These are phyloP conservation scores for Penicillium cosmopolitanum DNA, from an alignment of 495 filamentous ascomycete genomes.

Conservation along the genomic window DNA sequence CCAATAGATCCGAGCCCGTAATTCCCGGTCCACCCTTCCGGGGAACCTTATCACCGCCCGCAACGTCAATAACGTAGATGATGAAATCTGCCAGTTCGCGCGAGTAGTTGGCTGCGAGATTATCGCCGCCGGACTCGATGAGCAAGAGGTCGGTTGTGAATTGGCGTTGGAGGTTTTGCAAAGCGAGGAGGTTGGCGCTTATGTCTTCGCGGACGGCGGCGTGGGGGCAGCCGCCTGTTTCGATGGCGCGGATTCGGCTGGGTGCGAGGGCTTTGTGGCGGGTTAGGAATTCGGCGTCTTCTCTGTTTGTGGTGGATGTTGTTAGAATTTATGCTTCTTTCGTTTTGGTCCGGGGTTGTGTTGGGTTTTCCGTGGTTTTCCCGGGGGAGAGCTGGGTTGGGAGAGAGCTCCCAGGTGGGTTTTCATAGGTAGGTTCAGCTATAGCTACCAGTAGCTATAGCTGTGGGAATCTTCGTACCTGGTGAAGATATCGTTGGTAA, in stretches of 20 bases:
- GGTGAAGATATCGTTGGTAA: constrained; percentile 99
- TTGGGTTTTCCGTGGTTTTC: not conserved
- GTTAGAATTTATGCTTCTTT: not conserved
- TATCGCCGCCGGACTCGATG: constrained; percentile 95
- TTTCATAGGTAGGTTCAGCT: too few species aligned
- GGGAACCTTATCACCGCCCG: constrained; percentile 95
- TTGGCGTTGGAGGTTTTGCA: constrained; percentile 79
- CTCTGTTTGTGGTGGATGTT: constrained; percentile 49
- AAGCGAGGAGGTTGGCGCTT: constrained; percentile 84
- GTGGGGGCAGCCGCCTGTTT: constrained; percentile 97
- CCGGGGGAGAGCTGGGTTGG: too few species aligned
- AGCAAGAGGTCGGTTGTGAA: constrained; percentile 78
- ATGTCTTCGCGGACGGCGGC: constrained; percentile 98
- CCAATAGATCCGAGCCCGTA: constrained; percentile 87
- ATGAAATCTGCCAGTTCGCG: constrained; percentile 96
- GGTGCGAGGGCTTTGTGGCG: constrained; percentile 81
- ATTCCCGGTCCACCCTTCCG: constrained; percentile 96
- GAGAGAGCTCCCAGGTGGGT: too few species aligned
- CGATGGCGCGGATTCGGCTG: constrained; percentile 86
- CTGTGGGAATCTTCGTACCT: constrained; percentile 36
- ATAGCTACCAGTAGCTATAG: too few species aligned
- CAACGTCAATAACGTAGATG: constrained; percentile 97
- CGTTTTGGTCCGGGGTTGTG: too few species aligned
- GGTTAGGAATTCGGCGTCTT: constrained; percentile 97
- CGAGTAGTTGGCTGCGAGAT: constrained; percentile 94